Evolutionary conservation across 495 filamentous ascomycete genomes (phyloP).

Genomic region (Penicillium atrosanguineum): DNA sequence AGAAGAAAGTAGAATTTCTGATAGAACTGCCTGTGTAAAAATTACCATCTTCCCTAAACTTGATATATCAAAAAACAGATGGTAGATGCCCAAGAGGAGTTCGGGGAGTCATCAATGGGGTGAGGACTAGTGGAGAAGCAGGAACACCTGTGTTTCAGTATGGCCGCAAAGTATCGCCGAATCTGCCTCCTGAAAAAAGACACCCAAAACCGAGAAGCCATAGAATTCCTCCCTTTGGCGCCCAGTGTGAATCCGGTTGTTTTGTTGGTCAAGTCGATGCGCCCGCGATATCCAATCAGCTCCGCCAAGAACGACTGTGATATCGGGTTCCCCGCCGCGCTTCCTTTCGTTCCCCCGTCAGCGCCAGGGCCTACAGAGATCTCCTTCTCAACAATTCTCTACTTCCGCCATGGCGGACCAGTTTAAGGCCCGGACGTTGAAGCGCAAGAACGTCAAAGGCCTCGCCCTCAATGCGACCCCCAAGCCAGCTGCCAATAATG

Average conservation of each 20-base stretch:
- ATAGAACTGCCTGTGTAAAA: too few species aligned
- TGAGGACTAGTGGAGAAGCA: slow-evolving; percentile 22
- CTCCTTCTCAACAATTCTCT: slow-evolving; percentile 4
- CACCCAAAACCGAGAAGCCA: background rate
- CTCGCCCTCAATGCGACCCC: slow-evolving; percentile 74
- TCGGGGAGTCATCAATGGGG: slow-evolving; percentile 6
- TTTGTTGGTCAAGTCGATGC: slow-evolving; percentile 28
- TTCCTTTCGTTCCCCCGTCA: slow-evolving; percentile 16
- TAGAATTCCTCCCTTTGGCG: slow-evolving; percentile 16
- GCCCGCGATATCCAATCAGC: slow-evolving; percentile 33
- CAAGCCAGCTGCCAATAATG: slow-evolving; percentile 48
- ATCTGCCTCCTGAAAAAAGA: background rate
- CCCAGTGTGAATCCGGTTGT: slow-evolving; percentile 13
- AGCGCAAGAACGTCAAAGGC: slow-evolving; percentile 98
- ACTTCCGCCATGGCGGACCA: slow-evolving; percentile 66
- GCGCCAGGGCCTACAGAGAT: slow-evolving; percentile 12
- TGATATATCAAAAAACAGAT: too few species aligned
- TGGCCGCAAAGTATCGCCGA: background rate
- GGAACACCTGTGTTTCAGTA: slow-evolving; percentile 26
- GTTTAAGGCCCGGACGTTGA: slow-evolving; percentile 88
- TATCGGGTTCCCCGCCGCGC: slow-evolving; percentile 34
- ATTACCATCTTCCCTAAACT: too few species aligned
- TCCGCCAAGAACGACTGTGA: slow-evolving; percentile 31
- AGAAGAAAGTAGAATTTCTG: too few species aligned
- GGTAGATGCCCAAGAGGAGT: too few species aligned